phyloP scores from a whole-genome alignment of 805 yeast genomes.

The Cyberlindnera maclurae region DNA sequence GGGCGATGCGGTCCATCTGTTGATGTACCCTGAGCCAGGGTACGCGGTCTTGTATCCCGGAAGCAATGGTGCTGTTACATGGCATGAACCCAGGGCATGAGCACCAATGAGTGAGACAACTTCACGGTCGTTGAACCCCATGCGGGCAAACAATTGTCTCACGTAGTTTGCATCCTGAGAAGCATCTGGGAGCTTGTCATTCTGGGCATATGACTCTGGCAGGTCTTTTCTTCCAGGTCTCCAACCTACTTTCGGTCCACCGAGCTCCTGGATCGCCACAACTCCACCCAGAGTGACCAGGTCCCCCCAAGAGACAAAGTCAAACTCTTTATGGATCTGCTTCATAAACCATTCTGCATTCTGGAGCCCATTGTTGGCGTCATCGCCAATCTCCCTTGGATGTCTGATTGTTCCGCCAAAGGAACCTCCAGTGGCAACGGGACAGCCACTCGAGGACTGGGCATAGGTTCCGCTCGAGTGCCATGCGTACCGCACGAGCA shows the following conservation, averaged over 20 bases:
- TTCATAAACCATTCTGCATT: conserved; percentile 47
- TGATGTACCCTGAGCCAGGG: conserved; percentile 69
- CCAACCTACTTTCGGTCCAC: conserved; percentile 78
- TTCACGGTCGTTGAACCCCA: conserved; percentile 66
- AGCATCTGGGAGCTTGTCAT: conserved; percentile 73
- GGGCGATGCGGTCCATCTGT: conserved; percentile 86
- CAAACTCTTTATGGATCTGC: conserved; percentile 48
- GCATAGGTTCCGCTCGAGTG: conserved; percentile 83
- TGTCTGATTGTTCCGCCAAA: conserved; percentile 63
- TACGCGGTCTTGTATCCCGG: conserved; percentile 17
- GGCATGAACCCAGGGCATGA: conserved; percentile 74
- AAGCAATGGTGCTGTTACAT: conserved; percentile 32
- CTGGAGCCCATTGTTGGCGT: conserved; percentile 44
- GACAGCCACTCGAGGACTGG: conserved; percentile 33
- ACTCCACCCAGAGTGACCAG: conserved; percentile 76
- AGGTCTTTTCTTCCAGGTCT: conserved; percentile 72
- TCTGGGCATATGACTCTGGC: conserved; percentile 44
- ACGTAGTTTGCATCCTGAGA: conserved; percentile 58
- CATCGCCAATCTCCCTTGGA: conserved; percentile 46
- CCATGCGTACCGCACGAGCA: conserved; percentile 77
- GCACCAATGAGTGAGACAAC: conserved; percentile 72
- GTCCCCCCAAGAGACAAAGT: conserved; percentile 76
- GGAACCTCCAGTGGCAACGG: conserved; percentile 50
- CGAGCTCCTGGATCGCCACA: conserved; percentile 68
- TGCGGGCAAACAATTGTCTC: conserved; percentile 51